Evolutionary conservation across 352 stramenopile genomes (phyloP), one percentile per base, ranked within the genome.

Genomic region (Phytopythium oedochilum): DNA sequence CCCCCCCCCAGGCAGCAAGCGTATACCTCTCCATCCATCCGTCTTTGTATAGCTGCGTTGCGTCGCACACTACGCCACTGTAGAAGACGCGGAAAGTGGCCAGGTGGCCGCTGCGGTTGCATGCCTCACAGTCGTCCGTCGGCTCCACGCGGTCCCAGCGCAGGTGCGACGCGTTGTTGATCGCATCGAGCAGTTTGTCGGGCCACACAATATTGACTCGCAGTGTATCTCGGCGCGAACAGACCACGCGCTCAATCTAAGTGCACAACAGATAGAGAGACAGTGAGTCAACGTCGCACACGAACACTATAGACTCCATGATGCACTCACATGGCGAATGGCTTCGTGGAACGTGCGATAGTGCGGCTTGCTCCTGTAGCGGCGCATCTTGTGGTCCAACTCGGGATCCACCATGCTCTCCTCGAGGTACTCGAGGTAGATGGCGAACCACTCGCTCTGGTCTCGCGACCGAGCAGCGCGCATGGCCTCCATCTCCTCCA

Each of bases 361-460:
- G 50, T 89, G 70, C 22, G 75, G 56, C 0, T 54, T 53, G 26
- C 12, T 43, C 15, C 74, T 77, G 8, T 55, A 62, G n/a, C 52
- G 60, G 53, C 64, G 67, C 61, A 89, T 83, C 53, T 81, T 81
- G 34, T 58, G 71, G 46, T 91, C 81, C 50, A 92, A 66, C 2
- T 79, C 66, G 0, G 69, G 52, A 35, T 92, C 76, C 18, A 86
- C 43, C 23, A 95, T 78, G 47, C 68, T 72, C 48, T 89, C 71
- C 57, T 95, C 83, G 20, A 95, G 52, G 62, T 93, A 95, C 43
- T 75, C 64, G 38, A 95, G 45, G 61, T 95, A 95, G 39, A 95
- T 88, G n/a, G 48, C 42, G 55, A 95, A 95, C 85, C 85, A 95
- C 58, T 95, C 83, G 31, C 61, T 63, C 3, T 73, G 70, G 40